Evolutionary conservation across 2,329 filamentous ascomycete species (phyloP).

Genomic region (Penicillium capsulatum): DNA sequence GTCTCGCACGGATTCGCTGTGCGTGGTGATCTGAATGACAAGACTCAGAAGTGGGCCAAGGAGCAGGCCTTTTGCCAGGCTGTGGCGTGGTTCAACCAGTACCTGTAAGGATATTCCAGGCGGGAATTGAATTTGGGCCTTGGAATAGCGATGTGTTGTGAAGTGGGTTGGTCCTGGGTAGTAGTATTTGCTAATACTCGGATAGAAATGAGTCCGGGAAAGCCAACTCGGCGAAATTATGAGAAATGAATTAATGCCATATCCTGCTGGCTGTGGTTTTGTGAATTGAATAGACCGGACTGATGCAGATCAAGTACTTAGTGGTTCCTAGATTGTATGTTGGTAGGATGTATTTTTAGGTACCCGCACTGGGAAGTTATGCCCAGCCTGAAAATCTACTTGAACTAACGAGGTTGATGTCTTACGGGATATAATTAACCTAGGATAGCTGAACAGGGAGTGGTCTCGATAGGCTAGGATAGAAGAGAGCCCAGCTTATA

Average conservation of each 20-base stretch:
- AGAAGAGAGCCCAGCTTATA: too few relatives aligned
- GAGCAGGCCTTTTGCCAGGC: conserved; percentile 78
- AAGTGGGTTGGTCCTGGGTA: conserved; percentile 1
- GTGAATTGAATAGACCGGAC: neutral
- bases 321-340: too few relatives aligned
- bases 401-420: too few relatives aligned
- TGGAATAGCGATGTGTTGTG: neutral
- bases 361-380: too few relatives aligned
- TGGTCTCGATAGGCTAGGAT: too few relatives aligned
- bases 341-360: too few relatives aligned
- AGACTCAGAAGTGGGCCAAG: conserved; percentile 63
- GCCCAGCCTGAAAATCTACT: too few relatives aligned
- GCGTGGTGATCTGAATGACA: conserved; percentile 58
- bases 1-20: conserved; percentile 73
- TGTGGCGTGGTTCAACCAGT: conserved; percentile 69
- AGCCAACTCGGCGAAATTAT: conserved; percentile 9
- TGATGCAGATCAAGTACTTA: too few relatives aligned
- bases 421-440: too few relatives aligned
- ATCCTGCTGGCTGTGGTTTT: too few relatives aligned
- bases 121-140: neutral
- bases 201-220: neutral
- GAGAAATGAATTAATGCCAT: conserved; percentile 12
- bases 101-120: conserved; percentile 39
- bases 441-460: too few relatives aligned
- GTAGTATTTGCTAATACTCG: conserved; percentile 1